Conservation (phyloP, 345 rosid species). For the Eucalyptus sp. region DNA sequence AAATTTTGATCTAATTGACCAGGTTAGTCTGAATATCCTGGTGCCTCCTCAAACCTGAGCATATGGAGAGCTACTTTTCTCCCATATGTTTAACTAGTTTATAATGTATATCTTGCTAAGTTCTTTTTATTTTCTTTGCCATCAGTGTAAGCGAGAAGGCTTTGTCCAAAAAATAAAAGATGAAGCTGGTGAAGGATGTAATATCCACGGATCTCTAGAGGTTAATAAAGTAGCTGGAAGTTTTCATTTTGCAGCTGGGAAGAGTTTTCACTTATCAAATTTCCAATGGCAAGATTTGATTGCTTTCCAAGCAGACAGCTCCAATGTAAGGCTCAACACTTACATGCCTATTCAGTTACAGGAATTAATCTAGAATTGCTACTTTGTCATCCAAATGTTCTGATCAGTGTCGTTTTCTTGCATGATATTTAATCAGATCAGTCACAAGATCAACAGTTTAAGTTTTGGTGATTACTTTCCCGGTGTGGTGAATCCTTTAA, state of each 20-base stretch:
- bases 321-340: slow-evolving; percentile 41
- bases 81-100: background rate
- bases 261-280: slow-evolving; percentile 73
- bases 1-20: slow-evolving; percentile 62
- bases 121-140: background rate
- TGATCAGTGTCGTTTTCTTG: background rate
- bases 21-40: slow-evolving; percentile 21
- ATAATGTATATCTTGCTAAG: background rate
- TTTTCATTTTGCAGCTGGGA: slow-evolving; percentile 75
- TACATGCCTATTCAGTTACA: background rate
- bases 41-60: background rate
- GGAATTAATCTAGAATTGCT: background rate
- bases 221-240: slow-evolving; percentile 90
- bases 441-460: slow-evolving; percentile 65
- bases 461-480: slow-evolving; percentile 82
- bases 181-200: slow-evolving; percentile 92
- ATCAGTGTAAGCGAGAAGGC: slow-evolving; percentile 87
- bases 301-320: slow-evolving; percentile 52
- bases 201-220: slow-evolving; percentile 70
- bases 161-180: slow-evolving; percentile 68
- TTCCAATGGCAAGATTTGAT: slow-evolving; percentile 55
- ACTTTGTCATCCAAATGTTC: background rate
- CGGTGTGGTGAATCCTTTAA: slow-evolving; percentile 82
- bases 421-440: slow-evolving; percentile 31
- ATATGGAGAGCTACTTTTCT: background rate